Conservation (phyloP, 164 flowering plant genomes). For the Echeveria elegans region DNA sequence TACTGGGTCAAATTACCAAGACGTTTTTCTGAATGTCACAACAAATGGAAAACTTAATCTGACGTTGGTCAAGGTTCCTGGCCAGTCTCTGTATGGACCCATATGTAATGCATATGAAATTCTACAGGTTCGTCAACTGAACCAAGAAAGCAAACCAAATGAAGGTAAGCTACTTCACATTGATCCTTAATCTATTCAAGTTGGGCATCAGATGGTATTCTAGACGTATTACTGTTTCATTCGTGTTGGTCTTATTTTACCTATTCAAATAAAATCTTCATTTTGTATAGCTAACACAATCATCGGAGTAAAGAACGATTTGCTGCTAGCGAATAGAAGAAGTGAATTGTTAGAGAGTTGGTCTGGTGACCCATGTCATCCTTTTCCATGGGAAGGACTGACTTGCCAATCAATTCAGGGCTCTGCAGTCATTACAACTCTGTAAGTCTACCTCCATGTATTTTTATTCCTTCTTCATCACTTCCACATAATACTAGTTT, state of each 20-base stretch:
- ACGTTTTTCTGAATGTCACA: slow-evolving; percentile 15
- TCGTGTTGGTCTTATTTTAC: not conserved
- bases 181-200: not conserved
- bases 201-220: not conserved
- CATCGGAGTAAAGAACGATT: slow-evolving; percentile 32
- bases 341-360: slow-evolving; percentile 34
- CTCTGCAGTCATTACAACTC: slow-evolving; percentile 21
- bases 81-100: slow-evolving; percentile 37
- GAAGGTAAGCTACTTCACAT: slow-evolving; percentile 32
- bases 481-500: too few relatives aligned
- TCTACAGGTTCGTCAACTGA: slow-evolving; percentile 23
- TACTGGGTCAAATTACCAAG: slow-evolving; percentile 25
- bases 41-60: slow-evolving; percentile 41
- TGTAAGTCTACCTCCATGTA: slow-evolving; percentile 25
- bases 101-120: slow-evolving; percentile 58
- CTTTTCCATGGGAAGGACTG: slow-evolving; percentile 44
- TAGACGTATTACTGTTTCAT: too few relatives aligned
- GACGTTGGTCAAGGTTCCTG: slow-evolving; percentile 29
- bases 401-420: slow-evolving; percentile 26
- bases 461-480: not conserved
- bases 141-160: slow-evolving; percentile 21
- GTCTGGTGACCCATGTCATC: slow-evolving; percentile 71
- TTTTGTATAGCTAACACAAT: slow-evolving; percentile 32
- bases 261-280: slow-evolving; percentile 11
- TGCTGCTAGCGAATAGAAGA: slow-evolving; percentile 26